Conservation (phyloP, 2,329 filamentous ascomycete species). For the Venturia oleaginea region DNA sequence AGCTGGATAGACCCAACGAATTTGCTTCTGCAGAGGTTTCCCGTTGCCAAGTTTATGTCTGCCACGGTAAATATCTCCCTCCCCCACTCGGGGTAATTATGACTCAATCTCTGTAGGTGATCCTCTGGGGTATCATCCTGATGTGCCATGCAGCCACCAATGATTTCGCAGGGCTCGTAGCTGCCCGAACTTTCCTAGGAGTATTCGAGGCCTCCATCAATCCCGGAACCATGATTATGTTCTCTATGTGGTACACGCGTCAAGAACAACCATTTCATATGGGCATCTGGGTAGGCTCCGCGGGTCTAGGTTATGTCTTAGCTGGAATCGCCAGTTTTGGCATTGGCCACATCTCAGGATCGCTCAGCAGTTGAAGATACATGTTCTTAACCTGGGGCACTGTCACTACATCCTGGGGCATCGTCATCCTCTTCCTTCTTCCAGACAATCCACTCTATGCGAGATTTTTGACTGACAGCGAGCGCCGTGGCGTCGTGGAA, state of each 20-base stretch:
- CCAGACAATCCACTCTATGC: slow-evolving; percentile 27
- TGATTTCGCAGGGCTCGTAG: slow-evolving; percentile 22
- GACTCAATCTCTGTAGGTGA: slow-evolving; percentile 13
- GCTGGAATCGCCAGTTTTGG: slow-evolving; percentile 31
- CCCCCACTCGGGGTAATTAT: neutral
- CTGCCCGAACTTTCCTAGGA: slow-evolving; percentile 24
- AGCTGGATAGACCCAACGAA: slow-evolving; percentile 9
- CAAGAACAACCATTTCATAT: slow-evolving; percentile 31
- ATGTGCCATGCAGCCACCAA: slow-evolving; percentile 23
- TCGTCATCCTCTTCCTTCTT: slow-evolving; percentile 24
- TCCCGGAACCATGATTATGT: slow-evolving; percentile 31
- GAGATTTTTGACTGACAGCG: slow-evolving; percentile 23
- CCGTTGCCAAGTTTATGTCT: slow-evolving; percentile 27
- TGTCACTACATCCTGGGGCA: slow-evolving; percentile 25
- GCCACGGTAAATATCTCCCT: neutral
- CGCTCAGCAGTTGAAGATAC: slow-evolving; percentile 21
- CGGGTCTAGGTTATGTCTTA: neutral
- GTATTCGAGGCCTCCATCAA: slow-evolving; percentile 26
- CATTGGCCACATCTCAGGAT: slow-evolving; percentile 34
- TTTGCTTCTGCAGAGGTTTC: slow-evolving; percentile 17
- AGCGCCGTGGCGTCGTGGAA: slow-evolving; percentile 25
- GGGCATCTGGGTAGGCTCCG: slow-evolving; percentile 16
- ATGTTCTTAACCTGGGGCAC: slow-evolving; percentile 30
- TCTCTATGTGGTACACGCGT: slow-evolving; percentile 31
- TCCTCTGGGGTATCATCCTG: slow-evolving; percentile 24